phyloP scores from a whole-genome alignment of 129 eudicot species.

The Artemisia argyi region DNA sequence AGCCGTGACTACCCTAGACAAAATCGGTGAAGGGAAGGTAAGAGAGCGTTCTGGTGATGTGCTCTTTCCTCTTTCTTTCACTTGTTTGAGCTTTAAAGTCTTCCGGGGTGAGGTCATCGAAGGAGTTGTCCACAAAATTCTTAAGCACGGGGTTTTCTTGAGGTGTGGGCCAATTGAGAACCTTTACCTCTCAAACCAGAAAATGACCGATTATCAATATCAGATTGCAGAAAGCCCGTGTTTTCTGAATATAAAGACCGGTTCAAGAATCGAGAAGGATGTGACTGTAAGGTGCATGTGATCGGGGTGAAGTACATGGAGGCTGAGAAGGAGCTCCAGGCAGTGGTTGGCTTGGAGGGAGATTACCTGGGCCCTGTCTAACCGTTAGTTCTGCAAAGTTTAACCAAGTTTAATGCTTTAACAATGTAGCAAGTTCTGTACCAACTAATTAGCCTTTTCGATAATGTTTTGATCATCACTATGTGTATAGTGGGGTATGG shows the following conservation, averaged over 20 bases:
- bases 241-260: slow-evolving; percentile 47
- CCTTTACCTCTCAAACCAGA: slow-evolving; percentile 50
- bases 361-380: slow-evolving; percentile 64
- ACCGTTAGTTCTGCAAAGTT: neutral
- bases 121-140: slow-evolving; percentile 56
- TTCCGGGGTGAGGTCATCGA: slow-evolving; percentile 61
- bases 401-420: too few species aligned
- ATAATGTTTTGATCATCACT: neutral
- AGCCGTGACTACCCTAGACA: slow-evolving; percentile 61
- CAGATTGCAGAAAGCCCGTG: slow-evolving; percentile 59
- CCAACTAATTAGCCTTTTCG: too few species aligned
- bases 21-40: slow-evolving; percentile 64
- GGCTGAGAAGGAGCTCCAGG: slow-evolving; percentile 66
- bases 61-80: slow-evolving; percentile 61
- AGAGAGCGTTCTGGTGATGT: slow-evolving; percentile 67
- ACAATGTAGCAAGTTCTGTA: too few species aligned
- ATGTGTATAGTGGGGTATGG: neutral
- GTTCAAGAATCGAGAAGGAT: slow-evolving; percentile 62
- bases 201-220: slow-evolving; percentile 57
- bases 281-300: slow-evolving; percentile 48
- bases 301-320: slow-evolving; percentile 59
- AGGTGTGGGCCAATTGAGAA: slow-evolving; percentile 71
- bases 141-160: slow-evolving; percentile 67
- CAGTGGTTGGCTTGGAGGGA: slow-evolving; percentile 60
- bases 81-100: slow-evolving; percentile 68